Evolutionary conservation across 768 basidiomycete species (phyloP).

Genomic region (Boletus rubescentipes): DNA sequence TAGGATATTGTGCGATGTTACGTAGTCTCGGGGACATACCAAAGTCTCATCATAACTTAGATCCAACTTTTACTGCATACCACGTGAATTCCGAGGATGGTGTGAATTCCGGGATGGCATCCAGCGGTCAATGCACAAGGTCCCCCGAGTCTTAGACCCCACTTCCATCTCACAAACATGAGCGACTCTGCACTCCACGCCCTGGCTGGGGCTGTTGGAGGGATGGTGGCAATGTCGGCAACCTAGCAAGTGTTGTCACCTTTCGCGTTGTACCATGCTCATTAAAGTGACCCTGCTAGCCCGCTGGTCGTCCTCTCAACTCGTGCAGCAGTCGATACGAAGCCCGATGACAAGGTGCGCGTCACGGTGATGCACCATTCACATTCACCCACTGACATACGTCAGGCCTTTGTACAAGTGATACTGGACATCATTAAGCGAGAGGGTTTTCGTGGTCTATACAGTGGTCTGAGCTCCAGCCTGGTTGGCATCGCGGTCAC

Average conservation of each 20-base stretch:
- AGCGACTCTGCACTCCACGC: constrained; percentile 85
- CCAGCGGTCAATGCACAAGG: not conserved
- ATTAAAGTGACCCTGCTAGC: constrained; percentile 39
- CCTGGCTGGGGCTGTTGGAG: constrained; percentile 85
- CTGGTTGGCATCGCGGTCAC: constrained; percentile 91
- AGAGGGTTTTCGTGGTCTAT: constrained; percentile 83
- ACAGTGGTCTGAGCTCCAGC: constrained; percentile 83
- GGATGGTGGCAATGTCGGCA: constrained; percentile 86
- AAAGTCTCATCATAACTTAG: not conserved
- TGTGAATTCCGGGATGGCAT: not conserved
- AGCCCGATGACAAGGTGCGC: constrained; percentile 68
- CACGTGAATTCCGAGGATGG: not conserved
- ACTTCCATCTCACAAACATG: constrained; percentile 34
- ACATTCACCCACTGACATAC: not conserved
- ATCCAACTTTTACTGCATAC: not conserved
- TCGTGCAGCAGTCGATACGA: constrained; percentile 87
- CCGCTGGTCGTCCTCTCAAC: constrained; percentile 93
- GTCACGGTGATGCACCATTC: not conserved
- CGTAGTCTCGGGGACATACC: not conserved
- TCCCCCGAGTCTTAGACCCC: not conserved
- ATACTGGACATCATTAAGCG: constrained; percentile 74
- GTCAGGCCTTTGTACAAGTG: constrained; percentile 62
- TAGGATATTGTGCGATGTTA: not conserved
- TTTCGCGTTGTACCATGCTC: not conserved
- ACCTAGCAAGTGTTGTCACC: constrained; percentile 62